phyloP scores from a whole-genome alignment of 768 basidiomycete genomes.

The Baorangia bicolor region DNA sequence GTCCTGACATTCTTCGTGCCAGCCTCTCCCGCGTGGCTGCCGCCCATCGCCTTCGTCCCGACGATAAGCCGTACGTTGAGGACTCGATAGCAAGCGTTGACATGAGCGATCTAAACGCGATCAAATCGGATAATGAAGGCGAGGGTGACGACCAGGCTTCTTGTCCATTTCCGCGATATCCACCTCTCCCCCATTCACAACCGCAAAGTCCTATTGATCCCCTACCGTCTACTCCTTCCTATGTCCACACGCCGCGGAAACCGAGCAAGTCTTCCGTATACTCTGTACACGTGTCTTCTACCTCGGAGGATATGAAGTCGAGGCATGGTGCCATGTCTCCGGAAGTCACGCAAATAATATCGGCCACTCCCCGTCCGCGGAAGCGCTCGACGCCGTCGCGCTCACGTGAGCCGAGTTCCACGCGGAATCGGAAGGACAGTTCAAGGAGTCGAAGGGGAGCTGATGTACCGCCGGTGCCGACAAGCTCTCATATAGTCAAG shows the following conservation, averaged over 20 bases:
- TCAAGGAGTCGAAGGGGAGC: constrained; percentile 2
- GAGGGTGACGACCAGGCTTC: constrained; percentile 26
- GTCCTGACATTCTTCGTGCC: constrained; percentile 23
- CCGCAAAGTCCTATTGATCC: constrained; percentile 5
- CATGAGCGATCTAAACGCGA: constrained; percentile 33
- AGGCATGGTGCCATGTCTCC: constrained; percentile 32
- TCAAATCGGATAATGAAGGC: constrained; percentile 29
- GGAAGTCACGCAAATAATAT: constrained; percentile 41
- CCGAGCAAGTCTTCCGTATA: constrained; percentile 16
- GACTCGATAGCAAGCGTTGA: constrained; percentile 31
- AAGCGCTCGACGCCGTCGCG: constrained; percentile 23
- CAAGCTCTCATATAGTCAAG: constrained; percentile 3
- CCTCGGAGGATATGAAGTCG: constrained; percentile 4
- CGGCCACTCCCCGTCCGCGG: constrained; percentile 37
- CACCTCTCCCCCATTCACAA: constrained; percentile 22
- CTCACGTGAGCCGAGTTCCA: constrained; percentile 24
- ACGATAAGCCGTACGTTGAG: constrained; percentile 6
- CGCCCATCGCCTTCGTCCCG: not conserved
- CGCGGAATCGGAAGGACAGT: constrained; percentile 18
- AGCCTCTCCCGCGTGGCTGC: constrained; percentile 14
- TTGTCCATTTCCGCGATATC: constrained; percentile 27
- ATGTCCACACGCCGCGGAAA: constrained; percentile 27
- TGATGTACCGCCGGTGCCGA: constrained; percentile 15
- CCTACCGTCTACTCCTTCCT: constrained; percentile 7
- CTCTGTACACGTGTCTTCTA: constrained; percentile 11